Conservation (phyloP, 1,139 yeast species). For the Hyphopichia khmerensis region DNA sequence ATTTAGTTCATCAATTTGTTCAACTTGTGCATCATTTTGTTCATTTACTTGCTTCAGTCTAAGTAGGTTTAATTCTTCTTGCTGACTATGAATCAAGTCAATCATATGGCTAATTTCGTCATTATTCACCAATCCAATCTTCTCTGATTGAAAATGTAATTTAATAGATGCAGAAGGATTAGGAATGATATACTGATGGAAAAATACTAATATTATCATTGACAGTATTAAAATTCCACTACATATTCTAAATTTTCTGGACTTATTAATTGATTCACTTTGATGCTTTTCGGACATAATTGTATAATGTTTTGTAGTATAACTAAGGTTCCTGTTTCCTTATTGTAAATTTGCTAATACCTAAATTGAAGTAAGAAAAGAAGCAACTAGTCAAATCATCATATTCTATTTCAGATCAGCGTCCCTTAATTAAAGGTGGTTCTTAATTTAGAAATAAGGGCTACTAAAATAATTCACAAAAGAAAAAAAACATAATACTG, state of each 20-base stretch:
- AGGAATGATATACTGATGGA: background rate
- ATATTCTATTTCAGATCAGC: background rate
- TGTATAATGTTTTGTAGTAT: no score
- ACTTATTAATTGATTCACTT: background rate
- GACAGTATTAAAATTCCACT: background rate
- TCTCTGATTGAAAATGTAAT: background rate
- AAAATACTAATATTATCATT: background rate
- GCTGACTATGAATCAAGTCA: slow-evolving; percentile 2
- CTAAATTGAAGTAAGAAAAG: background rate
- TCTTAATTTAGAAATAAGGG: slow-evolving; percentile 4
- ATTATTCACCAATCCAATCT: background rate
- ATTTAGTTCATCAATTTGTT: background rate
- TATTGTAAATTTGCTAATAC: no score
- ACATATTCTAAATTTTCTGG: background rate
- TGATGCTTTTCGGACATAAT: background rate
- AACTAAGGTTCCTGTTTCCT: no score
- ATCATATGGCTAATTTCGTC: slow-evolving; percentile 2
- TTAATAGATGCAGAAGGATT: background rate
- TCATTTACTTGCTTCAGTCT: background rate
- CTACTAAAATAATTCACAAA: background rate
- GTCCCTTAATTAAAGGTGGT: background rate
- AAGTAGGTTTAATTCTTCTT: background rate
- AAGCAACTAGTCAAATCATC: no score
- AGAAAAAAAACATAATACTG: no score
- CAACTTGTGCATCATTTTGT: no score